Conservation (phyloP, 2,329 filamentous ascomycete species). For the Xylariaceae sp. region DNA sequence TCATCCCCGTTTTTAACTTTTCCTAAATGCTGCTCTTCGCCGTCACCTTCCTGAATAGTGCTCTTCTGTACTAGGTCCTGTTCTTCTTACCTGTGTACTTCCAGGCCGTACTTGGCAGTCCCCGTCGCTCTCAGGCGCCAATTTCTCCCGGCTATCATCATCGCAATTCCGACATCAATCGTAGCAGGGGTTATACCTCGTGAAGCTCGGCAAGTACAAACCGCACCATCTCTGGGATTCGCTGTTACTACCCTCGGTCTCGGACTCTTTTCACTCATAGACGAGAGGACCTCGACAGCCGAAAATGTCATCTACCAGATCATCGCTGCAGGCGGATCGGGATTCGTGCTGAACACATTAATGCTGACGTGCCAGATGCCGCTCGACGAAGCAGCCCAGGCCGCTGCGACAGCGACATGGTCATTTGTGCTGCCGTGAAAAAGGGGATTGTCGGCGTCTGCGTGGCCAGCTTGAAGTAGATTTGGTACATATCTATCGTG, state of each 20-base stretch:
- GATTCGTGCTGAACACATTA: constrained; percentile 33
- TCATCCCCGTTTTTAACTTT: too few species aligned
- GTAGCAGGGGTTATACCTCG: constrained; percentile 22
- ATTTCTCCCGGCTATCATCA: constrained; percentile 21
- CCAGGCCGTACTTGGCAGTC: constrained; percentile 31
- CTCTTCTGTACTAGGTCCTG: constrained; percentile 32
- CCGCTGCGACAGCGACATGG: constrained; percentile 20
- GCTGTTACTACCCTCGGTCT: constrained; percentile 28
- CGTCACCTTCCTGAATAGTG: constrained; percentile 33
- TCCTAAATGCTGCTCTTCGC: too few species aligned
- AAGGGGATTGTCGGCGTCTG: too few species aligned
- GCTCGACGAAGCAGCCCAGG: constrained; percentile 6
- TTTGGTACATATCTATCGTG: too few species aligned
- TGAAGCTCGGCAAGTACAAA: constrained; percentile 12
- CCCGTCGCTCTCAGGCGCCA: constrained; percentile 23
- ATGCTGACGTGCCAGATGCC: constrained; percentile 34
- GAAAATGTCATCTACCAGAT: constrained; percentile 35
- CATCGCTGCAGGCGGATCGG: constrained; percentile 29
- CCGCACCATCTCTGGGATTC: constrained; percentile 20
- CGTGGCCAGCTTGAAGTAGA: too few species aligned
- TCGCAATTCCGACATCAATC: constrained; percentile 19
- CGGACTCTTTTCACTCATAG: constrained; percentile 34
- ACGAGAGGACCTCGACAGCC: constrained; percentile 24
- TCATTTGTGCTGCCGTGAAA: too few species aligned
- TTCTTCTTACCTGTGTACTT: constrained; percentile 41